Evolutionary conservation across 108 stramenopile genomes (phyloP), one percentile per base, ranked within the genome.

Genomic region (Cylindrotheca closterium): DNA sequence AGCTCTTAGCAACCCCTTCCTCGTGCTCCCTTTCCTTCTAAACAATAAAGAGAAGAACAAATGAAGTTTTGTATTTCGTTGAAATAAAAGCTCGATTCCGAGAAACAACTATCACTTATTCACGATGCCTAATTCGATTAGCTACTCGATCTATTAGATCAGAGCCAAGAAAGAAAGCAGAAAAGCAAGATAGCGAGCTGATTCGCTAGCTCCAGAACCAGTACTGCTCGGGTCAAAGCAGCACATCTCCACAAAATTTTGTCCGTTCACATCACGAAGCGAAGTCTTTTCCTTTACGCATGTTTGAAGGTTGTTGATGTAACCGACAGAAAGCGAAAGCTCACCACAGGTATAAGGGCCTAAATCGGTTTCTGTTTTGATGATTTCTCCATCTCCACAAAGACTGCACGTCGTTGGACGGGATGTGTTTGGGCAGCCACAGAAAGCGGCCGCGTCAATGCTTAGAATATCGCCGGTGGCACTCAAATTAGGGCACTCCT

Each of bases 391-490:
- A 21, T 49, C 32, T 12, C 50, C 47, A 22, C 68, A 69, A 1
- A 69, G 33, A 12, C 42, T 29, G 37, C 68, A 69, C 8, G 60
- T 30, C 3, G 32, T 37, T 1, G 68, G 68, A 25, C 42, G 37
- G 5, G 68, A 50, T 18, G 52, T 22, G 47, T 60, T 50, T 17
- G 30, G 8, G 31, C 68, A 69, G 25, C 68, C 68, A 42, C 68
- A 69, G 23, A 33, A 69, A 24, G 51, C 34, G 5, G 68, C 45
- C 8, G 68, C 68, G 22, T 69, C 68, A 42, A 69, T 57, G 27
- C 51, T 55, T 17, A 69, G 53, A 10, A 69, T 69, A 57, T 57
- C 30, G 7, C 37, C 37, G 46, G 51, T 24, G n/a, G 60, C 49
- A 21, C 47, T 55, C 58, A 69, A 27, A 3, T 23, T 15, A 8